phyloP scores from a whole-genome alignment of 2,329 filamentous ascomycete genomes.

The Diaporthe batatas region DNA sequence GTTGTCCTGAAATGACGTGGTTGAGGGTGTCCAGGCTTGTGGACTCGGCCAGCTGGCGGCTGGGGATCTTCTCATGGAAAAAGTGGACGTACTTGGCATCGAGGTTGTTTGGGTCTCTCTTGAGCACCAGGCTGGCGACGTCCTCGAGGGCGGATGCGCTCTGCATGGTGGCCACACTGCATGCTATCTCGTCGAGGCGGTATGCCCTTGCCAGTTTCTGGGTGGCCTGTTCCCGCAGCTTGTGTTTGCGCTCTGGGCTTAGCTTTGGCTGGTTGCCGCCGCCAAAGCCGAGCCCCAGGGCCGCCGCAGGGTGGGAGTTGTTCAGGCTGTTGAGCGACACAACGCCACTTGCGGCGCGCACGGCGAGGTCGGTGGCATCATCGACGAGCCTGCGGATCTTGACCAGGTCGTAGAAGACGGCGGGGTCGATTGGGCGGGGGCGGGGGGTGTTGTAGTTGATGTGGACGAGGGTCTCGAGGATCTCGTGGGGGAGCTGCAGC shows the following conservation, averaged over 20 bases:
- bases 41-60: conserved; percentile 77
- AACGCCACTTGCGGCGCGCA: conserved; percentile 81
- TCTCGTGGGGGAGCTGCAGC: conserved; percentile 83
- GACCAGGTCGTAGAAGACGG: conserved; percentile 85
- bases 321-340: conserved; percentile 72
- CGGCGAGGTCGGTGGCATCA: conserved; percentile 82
- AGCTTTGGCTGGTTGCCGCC: conserved; percentile 72
- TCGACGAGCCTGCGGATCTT: conserved; percentile 86
- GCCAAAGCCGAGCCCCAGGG: conserved; percentile 67
- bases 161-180: conserved; percentile 87
- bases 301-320: conserved; percentile 62
- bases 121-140: conserved; percentile 79
- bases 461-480: conserved; percentile 83
- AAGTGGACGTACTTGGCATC: conserved; percentile 93
- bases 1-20: conserved; percentile 74
- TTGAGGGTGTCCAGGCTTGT: conserved; percentile 77
- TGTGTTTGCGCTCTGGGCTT: conserved; percentile 81
- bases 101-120: conserved; percentile 74
- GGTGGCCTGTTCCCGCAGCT: conserved; percentile 84
- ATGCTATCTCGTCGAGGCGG: conserved; percentile 84
- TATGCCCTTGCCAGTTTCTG: conserved; percentile 84
- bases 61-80: conserved; percentile 91
- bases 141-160: conserved; percentile 82
- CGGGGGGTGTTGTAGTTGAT: conserved; percentile 83
- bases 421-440: conserved; percentile 82